These are phyloP conservation scores for Flaveria linearis DNA, from an alignment of 129 eudicot genomes.

Conservation along the genomic window DNA sequence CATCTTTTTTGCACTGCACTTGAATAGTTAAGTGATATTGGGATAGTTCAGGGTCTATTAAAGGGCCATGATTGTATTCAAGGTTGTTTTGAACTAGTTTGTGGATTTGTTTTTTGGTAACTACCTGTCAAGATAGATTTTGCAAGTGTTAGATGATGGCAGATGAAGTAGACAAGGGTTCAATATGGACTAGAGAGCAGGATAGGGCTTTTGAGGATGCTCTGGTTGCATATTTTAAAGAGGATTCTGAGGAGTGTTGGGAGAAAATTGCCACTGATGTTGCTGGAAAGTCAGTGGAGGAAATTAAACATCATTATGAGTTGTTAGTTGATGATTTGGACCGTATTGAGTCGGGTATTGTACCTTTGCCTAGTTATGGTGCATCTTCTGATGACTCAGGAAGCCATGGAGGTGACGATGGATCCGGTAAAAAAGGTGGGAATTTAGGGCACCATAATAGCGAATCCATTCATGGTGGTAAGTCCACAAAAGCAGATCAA, in stretches of 20 bases:
- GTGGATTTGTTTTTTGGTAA: not conserved
- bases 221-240: conserved; percentile 60
- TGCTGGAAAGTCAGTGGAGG: conserved; percentile 69
- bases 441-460: conserved; percentile 36
- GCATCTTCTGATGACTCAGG: conserved; percentile 43
- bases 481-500: conserved; percentile 63
- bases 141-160: conserved; percentile 35
- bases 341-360: conserved; percentile 75
- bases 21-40: not conserved
- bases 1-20: conserved; percentile 15
- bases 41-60: conserved; percentile 10
- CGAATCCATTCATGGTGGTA: conserved; percentile 56
- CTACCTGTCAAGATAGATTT: not conserved
- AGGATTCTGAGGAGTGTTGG: conserved; percentile 66
- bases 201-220: conserved; percentile 88
- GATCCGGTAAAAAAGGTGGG: conserved; percentile 55
- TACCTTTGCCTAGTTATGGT: conserved; percentile 68
- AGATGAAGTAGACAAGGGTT: conserved; percentile 42
- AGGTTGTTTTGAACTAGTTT: conserved; percentile 14
- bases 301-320: conserved; percentile 73
- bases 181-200: conserved; percentile 75
- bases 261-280: conserved; percentile 67
- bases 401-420: conserved; percentile 44
- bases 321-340: conserved; percentile 68
- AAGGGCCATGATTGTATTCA: conserved; percentile 6